Conservation (phyloP, 106 monocot genomes). For the Apostasia shenzhenica region DNA sequence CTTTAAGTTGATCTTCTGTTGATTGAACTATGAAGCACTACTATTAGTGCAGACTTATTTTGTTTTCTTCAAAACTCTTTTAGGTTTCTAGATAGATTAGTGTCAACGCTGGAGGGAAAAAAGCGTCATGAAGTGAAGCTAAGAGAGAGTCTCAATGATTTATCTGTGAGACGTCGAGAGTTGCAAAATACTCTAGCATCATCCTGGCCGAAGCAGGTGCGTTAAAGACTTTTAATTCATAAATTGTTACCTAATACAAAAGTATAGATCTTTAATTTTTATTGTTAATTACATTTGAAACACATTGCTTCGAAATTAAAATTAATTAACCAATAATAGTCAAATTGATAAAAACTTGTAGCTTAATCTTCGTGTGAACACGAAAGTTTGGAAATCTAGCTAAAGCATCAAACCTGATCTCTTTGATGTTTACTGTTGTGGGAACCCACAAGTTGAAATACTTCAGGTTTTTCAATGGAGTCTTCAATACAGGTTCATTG, state of each 20-base stretch:
- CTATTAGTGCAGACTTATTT: not conserved
- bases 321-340: not conserved
- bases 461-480: no score
- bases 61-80: not conserved
- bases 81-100: constrained; percentile 91
- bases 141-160: constrained; percentile 63
- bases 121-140: constrained; percentile 87
- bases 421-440: no score
- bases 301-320: not conserved
- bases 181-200: constrained; percentile 84
- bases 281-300: not conserved
- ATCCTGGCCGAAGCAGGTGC: constrained; percentile 95
- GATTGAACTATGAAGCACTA: not conserved
- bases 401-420: no score
- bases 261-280: not conserved
- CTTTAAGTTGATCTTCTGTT: not conserved
- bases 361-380: no score
- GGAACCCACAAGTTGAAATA: no score
- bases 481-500: no score
- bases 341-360: no score
- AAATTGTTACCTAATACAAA: not conserved
- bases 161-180: constrained; percentile 81
- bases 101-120: constrained; percentile 73
- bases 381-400: no score
- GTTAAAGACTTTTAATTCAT: not conserved